Conservation (phyloP, 768 basidiomycete species). For the Lentinula detonsa region DNA sequence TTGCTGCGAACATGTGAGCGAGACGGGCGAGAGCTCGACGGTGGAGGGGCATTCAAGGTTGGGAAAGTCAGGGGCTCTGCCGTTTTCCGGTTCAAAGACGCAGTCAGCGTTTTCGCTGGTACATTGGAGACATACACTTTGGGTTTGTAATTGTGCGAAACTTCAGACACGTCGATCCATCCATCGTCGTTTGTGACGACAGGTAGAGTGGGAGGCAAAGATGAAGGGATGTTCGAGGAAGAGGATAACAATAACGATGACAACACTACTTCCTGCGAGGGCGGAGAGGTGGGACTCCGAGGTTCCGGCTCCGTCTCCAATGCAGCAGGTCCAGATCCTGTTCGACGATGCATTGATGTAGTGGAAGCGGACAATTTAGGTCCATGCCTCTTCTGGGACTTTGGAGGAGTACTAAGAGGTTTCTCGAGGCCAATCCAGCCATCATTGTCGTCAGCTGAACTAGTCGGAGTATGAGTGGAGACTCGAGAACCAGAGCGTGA, state of each 20-base stretch:
- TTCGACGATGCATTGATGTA: slow-evolving; percentile 22
- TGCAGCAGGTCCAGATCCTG: slow-evolving; percentile 29
- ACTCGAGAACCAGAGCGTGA: slow-evolving; percentile 7
- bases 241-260: slow-evolving; percentile 19
- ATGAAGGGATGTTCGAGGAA: slow-evolving; percentile 1
- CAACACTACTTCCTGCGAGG: slow-evolving; percentile 20
- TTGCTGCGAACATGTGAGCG: neutral
- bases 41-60: neutral
- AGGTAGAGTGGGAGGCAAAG: neutral
- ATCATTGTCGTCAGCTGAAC: slow-evolving; percentile 33
- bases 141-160: neutral
- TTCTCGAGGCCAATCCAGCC: slow-evolving; percentile 37
- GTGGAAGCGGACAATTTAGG: slow-evolving; percentile 33
- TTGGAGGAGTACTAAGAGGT: slow-evolving; percentile 17
- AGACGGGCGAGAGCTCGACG: neutral
- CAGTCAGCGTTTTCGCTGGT: neutral
- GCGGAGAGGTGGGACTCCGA: slow-evolving; percentile 2
- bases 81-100: neutral
- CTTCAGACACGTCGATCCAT: slow-evolving; percentile 29
- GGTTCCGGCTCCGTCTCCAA: slow-evolving; percentile 14
- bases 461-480: slow-evolving; percentile 15
- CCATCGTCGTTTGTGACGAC: slow-evolving; percentile 20
- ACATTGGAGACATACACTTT: neutral
- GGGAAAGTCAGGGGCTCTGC: neutral
- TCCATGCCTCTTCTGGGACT: slow-evolving; percentile 34